Conservation (phyloP, 1,284 basidiomycete genomes). For the Sporisorium scitamineum region DNA sequence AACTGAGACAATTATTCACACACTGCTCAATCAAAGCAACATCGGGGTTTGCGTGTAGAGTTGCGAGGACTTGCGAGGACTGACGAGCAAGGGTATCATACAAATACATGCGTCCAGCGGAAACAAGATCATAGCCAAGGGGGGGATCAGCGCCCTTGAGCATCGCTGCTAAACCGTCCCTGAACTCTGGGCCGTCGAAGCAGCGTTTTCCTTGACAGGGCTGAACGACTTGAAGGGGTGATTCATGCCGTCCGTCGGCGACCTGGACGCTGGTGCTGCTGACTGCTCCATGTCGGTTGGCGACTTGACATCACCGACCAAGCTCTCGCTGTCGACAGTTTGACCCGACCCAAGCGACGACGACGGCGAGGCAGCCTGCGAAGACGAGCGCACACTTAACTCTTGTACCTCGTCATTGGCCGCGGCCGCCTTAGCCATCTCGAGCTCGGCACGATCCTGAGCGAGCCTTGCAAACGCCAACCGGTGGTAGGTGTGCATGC, state of each 20-base stretch:
- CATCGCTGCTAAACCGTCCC: neutral
- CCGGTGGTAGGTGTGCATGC: conserved; percentile 90
- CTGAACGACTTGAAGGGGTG: conserved; percentile 26
- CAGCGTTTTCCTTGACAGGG: conserved; percentile 20
- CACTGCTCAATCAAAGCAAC: too few relatives aligned
- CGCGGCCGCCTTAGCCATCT: conserved; percentile 7
- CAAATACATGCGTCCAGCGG: neutral
- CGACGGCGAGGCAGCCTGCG: conserved; percentile 3
- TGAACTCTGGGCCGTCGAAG: too few relatives aligned
- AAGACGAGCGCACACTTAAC: conserved; percentile 5
- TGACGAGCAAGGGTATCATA: conserved; percentile 2
- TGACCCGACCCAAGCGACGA: conserved; percentile 4
- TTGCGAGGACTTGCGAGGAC: neutral
- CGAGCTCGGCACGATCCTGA: conserved; percentile 53
- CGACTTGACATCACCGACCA: neutral
- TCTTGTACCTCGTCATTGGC: conserved; percentile 20
- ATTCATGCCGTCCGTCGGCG: conserved; percentile 9
- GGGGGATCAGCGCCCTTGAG: neutral
- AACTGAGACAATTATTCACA: too few relatives aligned
- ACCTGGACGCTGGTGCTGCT: conserved; percentile 1
- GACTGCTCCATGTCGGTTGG: conserved; percentile 4
- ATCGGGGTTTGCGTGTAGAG: neutral
- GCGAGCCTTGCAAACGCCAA: conserved; percentile 74
- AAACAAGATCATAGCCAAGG: neutral
- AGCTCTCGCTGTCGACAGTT: conserved; percentile 1